Conservation (phyloP, 140 eudicot species). For the Senecio squalidus region DNA sequence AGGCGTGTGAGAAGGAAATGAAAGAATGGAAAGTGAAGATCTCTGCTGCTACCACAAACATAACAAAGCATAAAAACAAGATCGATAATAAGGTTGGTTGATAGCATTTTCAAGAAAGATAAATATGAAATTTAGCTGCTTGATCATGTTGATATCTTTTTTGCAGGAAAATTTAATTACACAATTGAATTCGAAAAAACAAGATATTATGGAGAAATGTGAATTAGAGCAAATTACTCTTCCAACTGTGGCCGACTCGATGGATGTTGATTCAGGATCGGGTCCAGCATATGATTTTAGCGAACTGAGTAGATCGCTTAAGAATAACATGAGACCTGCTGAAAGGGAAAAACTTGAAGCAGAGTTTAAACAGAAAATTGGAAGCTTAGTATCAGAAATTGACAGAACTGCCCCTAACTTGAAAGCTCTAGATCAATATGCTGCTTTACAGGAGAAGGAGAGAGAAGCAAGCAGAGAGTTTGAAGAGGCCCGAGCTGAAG, state of each 20-base stretch:
- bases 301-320: constrained; percentile 61
- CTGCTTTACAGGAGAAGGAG: constrained; percentile 79
- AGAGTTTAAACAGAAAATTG: constrained; percentile 77
- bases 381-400: constrained; percentile 65
- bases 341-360: constrained; percentile 84
- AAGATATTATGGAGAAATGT: constrained; percentile 88
- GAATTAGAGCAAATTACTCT: constrained; percentile 70
- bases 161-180: constrained; percentile 66
- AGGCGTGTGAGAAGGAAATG: constrained; percentile 74
- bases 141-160: constrained; percentile 7
- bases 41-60: constrained; percentile 78
- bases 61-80: constrained; percentile 75
- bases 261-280: constrained; percentile 61
- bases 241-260: constrained; percentile 73
- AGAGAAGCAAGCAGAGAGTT: constrained; percentile 60
- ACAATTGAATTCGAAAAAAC: constrained; percentile 62
- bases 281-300: constrained; percentile 75
- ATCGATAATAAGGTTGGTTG: constrained; percentile 64
- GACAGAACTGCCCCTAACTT: constrained; percentile 95
- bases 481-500: constrained; percentile 86
- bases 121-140: neutral
- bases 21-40: constrained; percentile 85
- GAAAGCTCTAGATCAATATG: constrained; percentile 94
- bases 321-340: constrained; percentile 52
- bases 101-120: neutral